Conservation (phyloP, 164 flowering plant genomes). For the Protea cynaroides region DNA sequence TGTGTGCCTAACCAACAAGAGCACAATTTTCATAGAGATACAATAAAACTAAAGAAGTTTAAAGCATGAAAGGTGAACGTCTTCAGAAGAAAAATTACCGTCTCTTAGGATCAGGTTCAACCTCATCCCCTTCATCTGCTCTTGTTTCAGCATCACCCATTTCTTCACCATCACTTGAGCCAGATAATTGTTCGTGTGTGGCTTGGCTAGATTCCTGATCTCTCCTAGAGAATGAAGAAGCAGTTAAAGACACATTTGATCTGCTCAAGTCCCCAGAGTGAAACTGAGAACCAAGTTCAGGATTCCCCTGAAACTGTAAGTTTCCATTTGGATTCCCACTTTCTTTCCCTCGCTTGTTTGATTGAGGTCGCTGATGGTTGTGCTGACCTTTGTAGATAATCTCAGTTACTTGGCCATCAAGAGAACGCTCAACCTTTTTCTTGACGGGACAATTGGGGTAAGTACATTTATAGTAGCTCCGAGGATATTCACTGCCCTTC, state of each 20-base stretch:
- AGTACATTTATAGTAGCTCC: slow-evolving; percentile 93
- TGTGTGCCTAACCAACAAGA: slow-evolving; percentile 37
- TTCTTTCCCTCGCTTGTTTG: slow-evolving; percentile 48
- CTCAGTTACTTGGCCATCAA: slow-evolving; percentile 81
- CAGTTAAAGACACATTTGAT: slow-evolving; percentile 20
- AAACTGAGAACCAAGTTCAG: slow-evolving; percentile 25
- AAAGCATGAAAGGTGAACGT: not conserved
- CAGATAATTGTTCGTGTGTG: slow-evolving; percentile 28
- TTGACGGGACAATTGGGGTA: slow-evolving; percentile 72
- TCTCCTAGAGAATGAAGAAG: slow-evolving; percentile 19
- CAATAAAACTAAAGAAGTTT: not conserved
- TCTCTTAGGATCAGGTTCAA: slow-evolving; percentile 77
- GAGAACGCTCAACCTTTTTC: slow-evolving; percentile 86
- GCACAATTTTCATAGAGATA: not conserved
- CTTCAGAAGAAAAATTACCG: slow-evolving; percentile 31
- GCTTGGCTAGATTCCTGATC: slow-evolving; percentile 37
- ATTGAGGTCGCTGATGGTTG: slow-evolving; percentile 62
- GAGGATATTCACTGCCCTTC: slow-evolving; percentile 84
- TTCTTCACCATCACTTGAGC: slow-evolving; percentile 53
- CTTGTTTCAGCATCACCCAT: slow-evolving; percentile 29
- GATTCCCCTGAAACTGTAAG: slow-evolving; percentile 22
- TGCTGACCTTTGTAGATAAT: slow-evolving; percentile 92
- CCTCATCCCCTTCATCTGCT: slow-evolving; percentile 31
- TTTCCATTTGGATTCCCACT: slow-evolving; percentile 32
- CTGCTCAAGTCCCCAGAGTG: slow-evolving; percentile 20